Base-by-base conservation (phyloP, 1,139 yeast species). In the Zygosaccharomyces sapae region DNA sequence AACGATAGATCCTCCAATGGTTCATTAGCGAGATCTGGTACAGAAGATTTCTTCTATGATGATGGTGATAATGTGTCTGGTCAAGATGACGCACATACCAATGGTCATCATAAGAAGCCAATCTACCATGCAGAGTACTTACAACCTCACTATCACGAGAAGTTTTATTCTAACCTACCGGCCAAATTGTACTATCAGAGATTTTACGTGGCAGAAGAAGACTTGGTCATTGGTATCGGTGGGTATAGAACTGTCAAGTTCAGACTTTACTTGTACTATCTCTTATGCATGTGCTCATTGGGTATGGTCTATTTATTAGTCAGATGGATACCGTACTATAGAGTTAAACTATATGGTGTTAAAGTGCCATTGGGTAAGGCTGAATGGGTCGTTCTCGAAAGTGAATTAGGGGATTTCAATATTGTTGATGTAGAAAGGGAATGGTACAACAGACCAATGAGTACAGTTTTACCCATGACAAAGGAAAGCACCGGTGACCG, bases 151-250 rank as follows among this genome's bases (percentile, higher is more conserved):
- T 58, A 68, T 30, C 79, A 73, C 46, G 72, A 70, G 19, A 71
- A 71, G 38, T 72, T 73, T 55, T 73, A 68, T 52, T 64, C 71
- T 8, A 63, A 69, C n/a, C 71, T 64, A 56, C 79, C 76, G 7
- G 73, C 80, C 5, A 70, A 53, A 12, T 69, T 73, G 54, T 72
- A 69, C 44, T 75, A 74, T 56, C 98, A 92, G 67, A 74, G 97
- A 45, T 88, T 86, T 64, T 92, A 92, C 65, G 79, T 94, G 53
- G 92, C 96, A 0, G 97, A 94, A 65, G 98, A 92, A 62, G 98
- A 92, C 69, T 71, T 92, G 61, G 92, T 90, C 16, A 78, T 94
- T 50, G 96, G 95, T 52, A 85, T 92, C 55, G 97, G 97, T 0
- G 98, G 97, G 2, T 92, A 86, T 65, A 70, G 69, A 46, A 77